Conservation (phyloP, 2,329 filamentous ascomycete genomes). For the Acephala macrosclerotiorum region DNA sequence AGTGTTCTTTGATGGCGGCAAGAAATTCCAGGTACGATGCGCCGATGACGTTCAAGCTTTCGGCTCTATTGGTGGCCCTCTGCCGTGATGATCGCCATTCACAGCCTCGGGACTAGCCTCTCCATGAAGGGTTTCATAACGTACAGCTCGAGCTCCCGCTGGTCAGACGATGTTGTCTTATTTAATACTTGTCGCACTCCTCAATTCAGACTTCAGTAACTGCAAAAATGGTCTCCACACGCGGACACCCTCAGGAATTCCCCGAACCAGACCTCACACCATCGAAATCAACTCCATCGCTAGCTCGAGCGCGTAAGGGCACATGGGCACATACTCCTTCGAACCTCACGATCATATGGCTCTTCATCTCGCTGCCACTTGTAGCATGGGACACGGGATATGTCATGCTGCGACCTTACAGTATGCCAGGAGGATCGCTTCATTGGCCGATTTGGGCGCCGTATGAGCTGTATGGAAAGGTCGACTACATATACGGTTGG, state of each 20-base stretch:
- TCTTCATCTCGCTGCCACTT: slow-evolving; percentile 67
- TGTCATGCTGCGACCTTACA: slow-evolving; percentile 70
- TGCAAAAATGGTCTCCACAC: slow-evolving; percentile 60
- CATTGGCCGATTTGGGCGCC: slow-evolving; percentile 70
- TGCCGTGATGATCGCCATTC: background rate
- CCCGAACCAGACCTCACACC: slow-evolving; percentile 43
- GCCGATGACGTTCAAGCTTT: slow-evolving; percentile 32
- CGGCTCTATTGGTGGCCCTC: slow-evolving; percentile 4
- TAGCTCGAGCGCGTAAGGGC: slow-evolving; percentile 37
- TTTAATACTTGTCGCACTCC: slow-evolving; percentile 1
- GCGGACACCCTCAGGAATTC: slow-evolving; percentile 60
- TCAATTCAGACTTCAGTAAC: background rate
- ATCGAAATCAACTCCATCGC: slow-evolving; percentile 34
- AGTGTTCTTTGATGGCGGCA: slow-evolving; percentile 25
- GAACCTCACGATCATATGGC: slow-evolving; percentile 65
- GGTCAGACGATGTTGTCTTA: background rate
- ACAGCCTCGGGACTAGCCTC: slow-evolving; percentile 17
- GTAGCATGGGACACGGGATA: slow-evolving; percentile 73
- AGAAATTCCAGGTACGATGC: slow-evolving; percentile 17
- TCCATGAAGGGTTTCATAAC: slow-evolving; percentile 15
- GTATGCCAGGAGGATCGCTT: slow-evolving; percentile 68
- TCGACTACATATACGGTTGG: slow-evolving; percentile 74
- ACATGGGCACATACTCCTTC: slow-evolving; percentile 67
- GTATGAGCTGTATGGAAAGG: slow-evolving; percentile 69
- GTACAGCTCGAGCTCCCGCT: background rate